Percentiles rank a stretch among this genome's conserved stretches.
Evolutionary conservation across 2,329 filamentous ascomycete genomes (phyloP).

Genomic region (Epichloe coenophiala): DNA sequence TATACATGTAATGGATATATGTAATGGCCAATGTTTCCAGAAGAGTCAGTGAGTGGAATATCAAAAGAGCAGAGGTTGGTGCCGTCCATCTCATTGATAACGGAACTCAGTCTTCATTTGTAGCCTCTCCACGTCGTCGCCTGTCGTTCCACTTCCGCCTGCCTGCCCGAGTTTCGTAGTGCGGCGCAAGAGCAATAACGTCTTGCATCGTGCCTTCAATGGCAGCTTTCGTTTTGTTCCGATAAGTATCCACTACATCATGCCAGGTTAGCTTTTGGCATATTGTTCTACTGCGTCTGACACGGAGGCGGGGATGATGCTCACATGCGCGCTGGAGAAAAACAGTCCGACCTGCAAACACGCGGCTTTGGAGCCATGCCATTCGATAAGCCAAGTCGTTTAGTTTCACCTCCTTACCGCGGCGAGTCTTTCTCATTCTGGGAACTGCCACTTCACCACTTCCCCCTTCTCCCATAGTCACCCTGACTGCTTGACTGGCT

Average conservation of each 20-base stretch:
- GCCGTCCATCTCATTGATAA: not conserved
- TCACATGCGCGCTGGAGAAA: conserved; percentile 85
- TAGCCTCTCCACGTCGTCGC: conserved; percentile 23
- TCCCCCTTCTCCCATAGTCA: conserved; percentile 52
- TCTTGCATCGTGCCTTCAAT: conserved; percentile 72
- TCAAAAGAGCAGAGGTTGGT: not conserved
- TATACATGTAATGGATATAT: no score
- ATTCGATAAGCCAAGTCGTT: conserved; percentile 92
- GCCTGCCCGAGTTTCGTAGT: conserved; percentile 79
- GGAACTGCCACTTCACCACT: conserved; percentile 66
- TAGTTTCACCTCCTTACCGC: conserved; percentile 73
- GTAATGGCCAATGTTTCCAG: no score
- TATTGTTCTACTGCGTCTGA: no score
- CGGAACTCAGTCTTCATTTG: conserved; percentile 15
- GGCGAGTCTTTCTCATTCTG: conserved; percentile 52
- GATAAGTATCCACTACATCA: conserved; percentile 75
- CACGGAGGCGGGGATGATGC: conserved; percentile 24
- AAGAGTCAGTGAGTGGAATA: no score
- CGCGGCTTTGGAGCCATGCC: conserved; percentile 90
- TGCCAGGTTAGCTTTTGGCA: not conserved
- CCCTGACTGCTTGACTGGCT: conserved; percentile 36
- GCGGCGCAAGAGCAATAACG: conserved; percentile 57
- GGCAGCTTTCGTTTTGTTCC: conserved; percentile 75
- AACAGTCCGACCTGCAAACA: conserved; percentile 73
- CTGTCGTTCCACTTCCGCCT: conserved; percentile 63